Evolutionary conservation across 2,329 filamentous ascomycete species (phyloP).

Genomic region (Hymenoscyphus repandus): DNA sequence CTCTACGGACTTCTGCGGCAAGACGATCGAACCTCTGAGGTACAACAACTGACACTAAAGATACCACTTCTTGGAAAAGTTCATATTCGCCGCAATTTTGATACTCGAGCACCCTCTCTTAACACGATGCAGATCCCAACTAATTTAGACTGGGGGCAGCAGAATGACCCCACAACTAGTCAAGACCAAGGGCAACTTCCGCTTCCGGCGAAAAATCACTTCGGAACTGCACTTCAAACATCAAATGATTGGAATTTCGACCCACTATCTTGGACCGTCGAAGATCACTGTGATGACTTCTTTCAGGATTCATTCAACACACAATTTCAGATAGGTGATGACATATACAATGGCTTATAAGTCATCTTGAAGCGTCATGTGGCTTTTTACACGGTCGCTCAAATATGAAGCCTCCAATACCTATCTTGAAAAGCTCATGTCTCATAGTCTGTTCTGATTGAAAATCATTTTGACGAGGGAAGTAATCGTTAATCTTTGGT

Average conservation of each 20-base stretch:
- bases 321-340: too few relatives aligned
- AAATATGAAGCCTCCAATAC: too few relatives aligned
- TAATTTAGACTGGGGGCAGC: neutral
- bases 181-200: neutral
- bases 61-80: conserved; percentile 18
- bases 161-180: neutral
- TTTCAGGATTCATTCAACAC: conserved; percentile 11
- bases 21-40: conserved; percentile 4
- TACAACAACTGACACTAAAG: conserved; percentile 14
- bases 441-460: too few relatives aligned
- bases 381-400: too few relatives aligned
- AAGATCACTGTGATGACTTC: conserved; percentile 11
- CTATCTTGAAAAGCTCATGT: too few relatives aligned
- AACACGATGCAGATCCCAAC: neutral
- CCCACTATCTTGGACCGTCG: conserved; percentile 11
- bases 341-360: too few relatives aligned
- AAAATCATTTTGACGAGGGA: too few relatives aligned
- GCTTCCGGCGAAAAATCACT: neutral
- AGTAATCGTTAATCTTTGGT: too few relatives aligned
- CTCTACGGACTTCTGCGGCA: conserved; percentile 11
- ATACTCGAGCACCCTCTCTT: neutral
- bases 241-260: conserved; percentile 8
- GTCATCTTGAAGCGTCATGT: too few relatives aligned
- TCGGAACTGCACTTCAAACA: neutral
- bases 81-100: conserved; percentile 13